phyloP scores from a whole-genome alignment of 1,139 yeast genomes.

The Saccharomyces hybrid region DNA sequence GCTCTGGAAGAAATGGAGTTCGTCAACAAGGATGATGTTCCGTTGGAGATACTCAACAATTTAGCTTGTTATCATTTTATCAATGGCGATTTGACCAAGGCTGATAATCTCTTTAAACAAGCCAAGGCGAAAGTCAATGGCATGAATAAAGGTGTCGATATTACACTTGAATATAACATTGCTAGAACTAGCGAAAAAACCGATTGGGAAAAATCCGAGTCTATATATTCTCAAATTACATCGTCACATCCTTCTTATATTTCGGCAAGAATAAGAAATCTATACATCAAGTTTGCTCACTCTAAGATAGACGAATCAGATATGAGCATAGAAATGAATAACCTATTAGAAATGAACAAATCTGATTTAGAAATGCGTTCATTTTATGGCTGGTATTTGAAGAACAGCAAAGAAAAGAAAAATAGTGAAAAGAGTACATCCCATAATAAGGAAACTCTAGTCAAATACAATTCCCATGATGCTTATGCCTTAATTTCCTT shows the following conservation, averaged over 20 bases:
- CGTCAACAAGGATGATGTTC: conserved; percentile 40
- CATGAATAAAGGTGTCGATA: conserved; percentile 31
- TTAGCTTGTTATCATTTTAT: conserved; percentile 78
- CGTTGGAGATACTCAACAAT: conserved; percentile 69
- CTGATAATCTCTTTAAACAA: conserved; percentile 43
- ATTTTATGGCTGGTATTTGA: conserved; percentile 85
- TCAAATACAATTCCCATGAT: conserved; percentile 79
- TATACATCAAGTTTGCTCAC: conserved; percentile 43
- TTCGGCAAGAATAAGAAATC: conserved; percentile 66
- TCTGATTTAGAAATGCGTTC: conserved; percentile 79
- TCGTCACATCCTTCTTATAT: conserved; percentile 63
- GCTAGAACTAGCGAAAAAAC: conserved; percentile 54
- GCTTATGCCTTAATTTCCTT: conserved; percentile 81
- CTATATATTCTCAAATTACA: conserved; percentile 48
- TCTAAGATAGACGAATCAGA: conserved; percentile 20
- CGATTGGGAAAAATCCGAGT: conserved; percentile 30
- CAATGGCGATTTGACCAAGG: conserved; percentile 49
- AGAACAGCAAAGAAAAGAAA: conserved; percentile 32
- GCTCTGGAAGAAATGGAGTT: conserved; percentile 47
- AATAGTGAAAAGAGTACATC: conserved; percentile 57
- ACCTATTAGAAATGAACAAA: conserved; percentile 46
- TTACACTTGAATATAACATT: conserved; percentile 51
- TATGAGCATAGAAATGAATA: conserved; percentile 42
- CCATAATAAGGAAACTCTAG: conserved; percentile 80
- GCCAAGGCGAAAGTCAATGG: conserved; percentile 39